phyloP scores from a whole-genome alignment of 192 early-diverging fungal species.

The Pilaira anomala region DNA sequence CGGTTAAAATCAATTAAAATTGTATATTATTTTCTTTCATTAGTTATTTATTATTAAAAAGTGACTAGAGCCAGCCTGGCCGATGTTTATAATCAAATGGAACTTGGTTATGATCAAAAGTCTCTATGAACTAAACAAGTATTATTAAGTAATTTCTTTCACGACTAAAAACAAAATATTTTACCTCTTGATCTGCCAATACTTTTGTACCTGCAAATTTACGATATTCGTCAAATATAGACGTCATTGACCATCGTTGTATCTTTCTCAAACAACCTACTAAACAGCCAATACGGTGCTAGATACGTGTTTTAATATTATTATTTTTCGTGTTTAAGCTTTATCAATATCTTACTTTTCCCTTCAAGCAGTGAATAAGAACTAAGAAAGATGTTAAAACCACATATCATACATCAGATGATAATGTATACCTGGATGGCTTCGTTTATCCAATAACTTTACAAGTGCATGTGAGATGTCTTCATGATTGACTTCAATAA shows the following conservation, averaged over 20 bases:
- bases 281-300: slow-evolving; percentile 91
- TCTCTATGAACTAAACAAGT: slow-evolving; percentile 50
- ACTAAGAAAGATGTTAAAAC: slow-evolving; percentile 29
- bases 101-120: slow-evolving; percentile 45
- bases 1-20: too few species aligned
- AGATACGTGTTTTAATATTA: not conserved
- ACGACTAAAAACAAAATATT: not conserved
- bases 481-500: slow-evolving; percentile 52
- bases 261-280: slow-evolving; percentile 92
- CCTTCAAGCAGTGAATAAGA: slow-evolving; percentile 92
- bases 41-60: too few species aligned
- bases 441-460: slow-evolving; percentile 48
- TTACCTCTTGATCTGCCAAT: slow-evolving; percentile 91
- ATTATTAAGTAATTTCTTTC: not conserved
- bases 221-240: slow-evolving; percentile 96
- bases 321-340: not conserved
- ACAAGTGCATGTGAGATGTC: slow-evolving; percentile 53
- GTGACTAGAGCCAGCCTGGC: slow-evolving; percentile 45
- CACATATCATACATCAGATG: not conserved
- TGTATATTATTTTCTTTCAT: not conserved
- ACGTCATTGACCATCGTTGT: slow-evolving; percentile 94
- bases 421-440: slow-evolving; percentile 42
- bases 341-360: slow-evolving; percentile 60
- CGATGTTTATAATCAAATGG: slow-evolving; percentile 43
- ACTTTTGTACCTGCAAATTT: slow-evolving; percentile 90